Evolutionary conservation across 1,139 yeast species (phyloP).

Genomic region (Taphrina betulina): DNA sequence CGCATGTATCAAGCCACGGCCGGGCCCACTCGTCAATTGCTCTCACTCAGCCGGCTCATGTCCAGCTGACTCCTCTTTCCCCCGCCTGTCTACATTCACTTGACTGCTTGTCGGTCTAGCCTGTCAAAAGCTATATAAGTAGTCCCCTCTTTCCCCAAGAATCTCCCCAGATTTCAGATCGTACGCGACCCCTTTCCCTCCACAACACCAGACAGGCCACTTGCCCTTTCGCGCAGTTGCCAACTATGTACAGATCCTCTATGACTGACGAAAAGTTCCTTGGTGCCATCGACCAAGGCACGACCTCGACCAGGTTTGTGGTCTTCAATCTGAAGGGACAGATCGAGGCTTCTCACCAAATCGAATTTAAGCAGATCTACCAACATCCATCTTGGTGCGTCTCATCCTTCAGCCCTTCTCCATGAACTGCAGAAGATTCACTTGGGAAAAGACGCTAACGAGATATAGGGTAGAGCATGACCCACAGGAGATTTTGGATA

Average conservation of each 20-base stretch:
- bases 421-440: slow-evolving; percentile 42
- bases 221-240: background rate
- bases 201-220: no score
- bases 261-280: slow-evolving; percentile 32
- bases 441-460: no score
- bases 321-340: slow-evolving; percentile 69
- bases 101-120: no score
- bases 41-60: no score
- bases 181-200: no score
- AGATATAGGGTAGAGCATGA: slow-evolving; percentile 94
- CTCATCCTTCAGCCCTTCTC: background rate
- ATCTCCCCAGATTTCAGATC: no score
- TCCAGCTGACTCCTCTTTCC: no score
- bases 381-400: slow-evolving; percentile 46
- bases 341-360: slow-evolving; percentile 84
- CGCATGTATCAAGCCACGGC: no score
- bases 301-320: slow-evolving; percentile 91
- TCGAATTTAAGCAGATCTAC: slow-evolving; percentile 56
- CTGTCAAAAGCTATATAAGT: no score
- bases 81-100: no score
- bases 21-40: no score
- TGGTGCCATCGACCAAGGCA: slow-evolving; percentile 51
- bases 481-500: slow-evolving; percentile 78
- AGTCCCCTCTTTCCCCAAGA: no score
- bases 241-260: slow-evolving; percentile 23